These are phyloP conservation scores for Acidiella bohemica DNA, from an alignment of 495 filamentous ascomycete species.

Conservation along the genomic window DNA sequence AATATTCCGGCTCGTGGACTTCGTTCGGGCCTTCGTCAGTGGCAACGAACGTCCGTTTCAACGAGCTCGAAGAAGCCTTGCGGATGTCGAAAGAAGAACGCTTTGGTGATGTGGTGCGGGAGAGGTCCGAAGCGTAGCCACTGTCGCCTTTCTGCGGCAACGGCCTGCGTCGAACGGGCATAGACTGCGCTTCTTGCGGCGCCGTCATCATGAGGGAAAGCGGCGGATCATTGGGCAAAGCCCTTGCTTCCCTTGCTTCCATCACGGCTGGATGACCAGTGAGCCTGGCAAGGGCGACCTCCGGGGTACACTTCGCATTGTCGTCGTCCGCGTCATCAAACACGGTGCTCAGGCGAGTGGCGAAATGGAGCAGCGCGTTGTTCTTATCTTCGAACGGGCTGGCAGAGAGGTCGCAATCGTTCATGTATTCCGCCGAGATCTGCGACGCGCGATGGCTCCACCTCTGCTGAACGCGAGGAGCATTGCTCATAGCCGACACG, in stretches of 20 bases:
- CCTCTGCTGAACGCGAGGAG: conserved; percentile 11
- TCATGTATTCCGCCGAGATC: conserved; percentile 7
- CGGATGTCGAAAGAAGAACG: neutral
- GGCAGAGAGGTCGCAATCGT: conserved; percentile 9
- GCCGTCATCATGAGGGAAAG: too few species aligned
- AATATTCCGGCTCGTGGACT: neutral
- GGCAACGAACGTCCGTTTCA: neutral
- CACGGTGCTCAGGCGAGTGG: conserved; percentile 12
- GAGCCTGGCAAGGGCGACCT: conserved; percentile 10
- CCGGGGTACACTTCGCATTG: conserved; percentile 7
- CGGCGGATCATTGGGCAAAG: too few species aligned
- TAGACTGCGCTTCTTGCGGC: too few species aligned
- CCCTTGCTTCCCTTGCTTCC: too few species aligned
- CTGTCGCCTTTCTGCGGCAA: conserved; percentile 14
- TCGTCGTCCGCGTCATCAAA: conserved; percentile 11
- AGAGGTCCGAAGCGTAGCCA: conserved; percentile 17
- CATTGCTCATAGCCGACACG: conserved; percentile 3
- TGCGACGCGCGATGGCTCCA: conserved; percentile 15
- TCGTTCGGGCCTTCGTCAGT: neutral
- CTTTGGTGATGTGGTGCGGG: neutral
- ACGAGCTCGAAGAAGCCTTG: too few species aligned
- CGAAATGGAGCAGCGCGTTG: neutral
- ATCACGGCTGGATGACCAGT: conserved; percentile 8
- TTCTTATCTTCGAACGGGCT: conserved; percentile 9
- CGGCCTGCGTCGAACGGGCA: neutral